These are phyloP conservation scores for Globisporangium cystogenes DNA, from an alignment of 352 stramenopile species.

Conservation along the genomic window DNA sequence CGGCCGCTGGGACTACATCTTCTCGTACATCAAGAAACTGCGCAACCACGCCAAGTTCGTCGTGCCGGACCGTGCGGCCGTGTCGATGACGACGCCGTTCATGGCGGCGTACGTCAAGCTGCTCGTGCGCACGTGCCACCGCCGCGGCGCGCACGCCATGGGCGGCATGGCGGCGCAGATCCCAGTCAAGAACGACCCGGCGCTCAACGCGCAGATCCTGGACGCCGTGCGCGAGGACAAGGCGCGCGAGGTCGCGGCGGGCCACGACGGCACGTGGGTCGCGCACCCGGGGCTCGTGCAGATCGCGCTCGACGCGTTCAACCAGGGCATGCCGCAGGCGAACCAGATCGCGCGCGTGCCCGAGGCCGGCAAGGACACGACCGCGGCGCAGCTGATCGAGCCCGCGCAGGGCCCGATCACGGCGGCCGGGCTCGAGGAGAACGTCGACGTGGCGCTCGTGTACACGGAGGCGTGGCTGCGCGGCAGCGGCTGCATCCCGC, in stretches of 20 bases:
- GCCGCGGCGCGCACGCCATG: slow-evolving; percentile 94
- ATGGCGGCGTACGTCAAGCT: slow-evolving; percentile 94
- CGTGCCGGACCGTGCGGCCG: slow-evolving; percentile 88
- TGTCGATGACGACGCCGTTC: slow-evolving; percentile 94
- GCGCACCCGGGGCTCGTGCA: slow-evolving; percentile 93
- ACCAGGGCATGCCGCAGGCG: slow-evolving; percentile 88
- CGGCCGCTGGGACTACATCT: slow-evolving; percentile 97
- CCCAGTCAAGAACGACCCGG: slow-evolving; percentile 90
- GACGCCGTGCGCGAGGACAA: slow-evolving; percentile 89
- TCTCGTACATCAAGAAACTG: slow-evolving; percentile 97
- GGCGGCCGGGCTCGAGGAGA: slow-evolving; percentile 79
- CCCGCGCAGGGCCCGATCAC: slow-evolving; percentile 74
- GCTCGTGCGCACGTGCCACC: slow-evolving; percentile 94
- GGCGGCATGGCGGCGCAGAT: slow-evolving; percentile 97
- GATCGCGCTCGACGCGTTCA: slow-evolving; percentile 92
- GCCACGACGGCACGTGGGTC: slow-evolving; percentile 96
- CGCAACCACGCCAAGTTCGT: slow-evolving; percentile 90
- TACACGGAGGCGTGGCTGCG: slow-evolving; percentile 95
- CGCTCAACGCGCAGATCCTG: slow-evolving; percentile 89
- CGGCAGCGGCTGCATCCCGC: slow-evolving; percentile 90
- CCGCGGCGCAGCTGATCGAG: slow-evolving; percentile 56
- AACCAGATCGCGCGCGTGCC: slow-evolving; percentile 89
- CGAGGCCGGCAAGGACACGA: slow-evolving; percentile 49
- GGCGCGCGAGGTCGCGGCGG: slow-evolving; percentile 83
- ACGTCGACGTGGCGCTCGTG: slow-evolving; percentile 90